Conservation (phyloP, 129 eudicot species). For the Tagetes erecta region DNA sequence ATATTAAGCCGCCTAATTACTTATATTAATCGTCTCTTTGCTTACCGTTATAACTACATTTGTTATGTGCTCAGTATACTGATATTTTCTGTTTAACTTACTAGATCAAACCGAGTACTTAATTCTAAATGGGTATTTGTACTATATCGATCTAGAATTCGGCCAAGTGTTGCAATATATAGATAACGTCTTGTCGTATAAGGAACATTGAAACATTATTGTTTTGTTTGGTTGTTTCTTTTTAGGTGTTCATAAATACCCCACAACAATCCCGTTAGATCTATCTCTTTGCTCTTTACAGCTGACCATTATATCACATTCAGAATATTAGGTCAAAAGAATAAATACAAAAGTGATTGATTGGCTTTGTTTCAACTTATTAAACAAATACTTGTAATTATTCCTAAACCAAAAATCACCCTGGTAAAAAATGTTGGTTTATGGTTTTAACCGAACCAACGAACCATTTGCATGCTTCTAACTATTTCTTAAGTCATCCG, state of each 20-base stretch:
- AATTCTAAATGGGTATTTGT: not conserved
- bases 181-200: not conserved
- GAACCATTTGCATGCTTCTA: too few species aligned
- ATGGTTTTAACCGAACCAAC: constrained; percentile 8
- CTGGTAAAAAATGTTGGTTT: not conserved
- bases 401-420: not conserved
- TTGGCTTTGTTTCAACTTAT: not conserved
- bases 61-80: too few species aligned
- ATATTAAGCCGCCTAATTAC: too few species aligned
- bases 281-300: constrained; percentile 27
- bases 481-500: too few species aligned
- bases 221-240: constrained; percentile 18
- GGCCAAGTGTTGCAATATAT: not conserved
- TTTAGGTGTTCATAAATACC: constrained; percentile 11
- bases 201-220: not conserved
- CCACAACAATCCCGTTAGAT: constrained; percentile 13
- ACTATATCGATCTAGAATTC: not conserved
- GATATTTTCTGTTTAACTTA: not conserved
- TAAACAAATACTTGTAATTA: too few species aligned
- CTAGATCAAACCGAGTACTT: not conserved
- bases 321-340: constrained; percentile 38
- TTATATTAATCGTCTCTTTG: too few species aligned
- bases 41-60: too few species aligned
- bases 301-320: constrained; percentile 16
- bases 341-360: not conserved